A percentile compares a stretch with the other conserved stretches of the same genome.
Evolutionary conservation across 257 asterid genomes (phyloP).

Genomic region (Verbascum thapsus): DNA sequence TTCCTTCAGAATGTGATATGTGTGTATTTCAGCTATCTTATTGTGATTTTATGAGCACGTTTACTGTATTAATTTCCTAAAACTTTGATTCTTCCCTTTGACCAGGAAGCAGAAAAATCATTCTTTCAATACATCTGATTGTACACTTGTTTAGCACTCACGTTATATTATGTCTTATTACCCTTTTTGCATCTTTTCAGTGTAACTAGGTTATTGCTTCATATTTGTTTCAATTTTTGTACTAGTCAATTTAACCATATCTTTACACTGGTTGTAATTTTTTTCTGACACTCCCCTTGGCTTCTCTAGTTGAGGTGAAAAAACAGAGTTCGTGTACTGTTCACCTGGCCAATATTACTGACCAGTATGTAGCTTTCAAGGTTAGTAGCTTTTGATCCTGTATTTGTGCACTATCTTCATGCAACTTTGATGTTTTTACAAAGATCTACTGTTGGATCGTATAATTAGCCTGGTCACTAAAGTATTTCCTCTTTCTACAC

Average conservation of each 20-base stretch:
- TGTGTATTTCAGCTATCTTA: too few species aligned
- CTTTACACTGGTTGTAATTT: constrained; percentile 9
- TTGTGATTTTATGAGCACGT: too few species aligned
- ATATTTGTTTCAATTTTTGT: neutral
- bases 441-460: neutral
- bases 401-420: constrained; percentile 18
- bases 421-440: constrained; percentile 3
- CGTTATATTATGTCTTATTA: too few species aligned
- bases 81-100: too few species aligned
- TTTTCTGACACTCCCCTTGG: constrained; percentile 31
- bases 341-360: constrained; percentile 67
- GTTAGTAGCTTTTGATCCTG: constrained; percentile 40
- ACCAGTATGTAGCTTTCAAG: constrained; percentile 89
- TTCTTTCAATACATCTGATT: too few species aligned
- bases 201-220: too few species aligned
- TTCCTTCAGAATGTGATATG: too few species aligned
- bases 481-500: constrained; percentile 4
- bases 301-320: constrained; percentile 75
- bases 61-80: too few species aligned
- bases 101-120: too few species aligned
- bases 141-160: too few species aligned
- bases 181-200: too few species aligned
- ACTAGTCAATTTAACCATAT: constrained; percentile 10
- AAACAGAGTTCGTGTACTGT: constrained; percentile 73
- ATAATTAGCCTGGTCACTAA: constrained; percentile 8